These are phyloP conservation scores for Geotrichum histeridarum DNA, from an alignment of 1,139 yeast species.

Conservation along the genomic window DNA sequence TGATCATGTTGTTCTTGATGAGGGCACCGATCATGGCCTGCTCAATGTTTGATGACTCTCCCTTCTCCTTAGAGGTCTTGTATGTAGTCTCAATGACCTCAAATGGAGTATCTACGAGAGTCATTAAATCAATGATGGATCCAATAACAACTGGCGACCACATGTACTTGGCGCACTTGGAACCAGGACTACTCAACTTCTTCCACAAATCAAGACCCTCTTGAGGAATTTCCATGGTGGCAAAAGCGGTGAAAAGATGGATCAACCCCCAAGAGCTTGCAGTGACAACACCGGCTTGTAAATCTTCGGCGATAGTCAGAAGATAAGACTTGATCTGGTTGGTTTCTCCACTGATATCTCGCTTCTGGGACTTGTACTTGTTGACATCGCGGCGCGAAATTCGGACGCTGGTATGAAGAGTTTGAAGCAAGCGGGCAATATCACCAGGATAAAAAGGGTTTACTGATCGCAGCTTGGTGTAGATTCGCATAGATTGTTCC, in stretches of 20 bases:
- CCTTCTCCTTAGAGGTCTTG: conserved; percentile 39
- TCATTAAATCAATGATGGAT: conserved; percentile 64
- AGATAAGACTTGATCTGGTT: conserved; percentile 18
- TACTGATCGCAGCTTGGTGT: conserved; percentile 25
- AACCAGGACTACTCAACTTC: conserved; percentile 18
- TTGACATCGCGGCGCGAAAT: conserved; percentile 17
- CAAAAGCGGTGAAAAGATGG: conserved; percentile 54
- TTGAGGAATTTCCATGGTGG: conserved; percentile 48
- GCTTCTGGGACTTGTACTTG: conserved; percentile 19
- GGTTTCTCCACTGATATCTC: conserved; percentile 17
- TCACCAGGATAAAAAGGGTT: conserved; percentile 26
- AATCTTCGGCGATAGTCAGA: conserved; percentile 43
- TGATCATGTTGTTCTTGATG: conserved; percentile 46
- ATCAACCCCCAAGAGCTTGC: conserved; percentile 52
- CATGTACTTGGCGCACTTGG: conserved; percentile 15
- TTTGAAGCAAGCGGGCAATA: conserved; percentile 29
- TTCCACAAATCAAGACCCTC: conserved; percentile 53
- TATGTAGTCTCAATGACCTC: conserved; percentile 52
- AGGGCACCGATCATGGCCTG: conserved; percentile 62
- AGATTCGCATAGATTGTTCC: conserved; percentile 29
- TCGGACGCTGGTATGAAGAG: conserved; percentile 26
- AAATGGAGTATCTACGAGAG: conserved; percentile 54
- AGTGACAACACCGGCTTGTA: conserved; percentile 41
- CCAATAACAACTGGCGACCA: conserved; percentile 61
- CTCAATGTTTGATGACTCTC: conserved; percentile 44